Conservation (phyloP, 169 alveolate species). For the Besnoitia besnoiti region DNA sequence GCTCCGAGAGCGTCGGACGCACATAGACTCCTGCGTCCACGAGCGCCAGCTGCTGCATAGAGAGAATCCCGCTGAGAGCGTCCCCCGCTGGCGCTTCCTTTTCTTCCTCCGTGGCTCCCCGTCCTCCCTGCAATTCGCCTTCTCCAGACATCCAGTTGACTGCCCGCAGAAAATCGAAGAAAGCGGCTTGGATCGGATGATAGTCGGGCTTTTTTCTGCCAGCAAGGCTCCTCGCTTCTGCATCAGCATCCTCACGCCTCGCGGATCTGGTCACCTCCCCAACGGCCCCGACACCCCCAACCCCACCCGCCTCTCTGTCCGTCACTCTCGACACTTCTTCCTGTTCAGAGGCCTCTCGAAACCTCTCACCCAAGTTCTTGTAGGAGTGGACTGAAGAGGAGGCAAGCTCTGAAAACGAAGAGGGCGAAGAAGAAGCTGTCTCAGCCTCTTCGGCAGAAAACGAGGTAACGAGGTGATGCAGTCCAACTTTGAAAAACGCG, state of each 20-base stretch:
- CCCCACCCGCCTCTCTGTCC: neutral
- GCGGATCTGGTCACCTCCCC: neutral
- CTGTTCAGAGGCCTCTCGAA: neutral
- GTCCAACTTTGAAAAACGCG: neutral
- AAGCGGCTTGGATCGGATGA: neutral
- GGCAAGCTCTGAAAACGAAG: no score
- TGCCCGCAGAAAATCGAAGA: neutral
- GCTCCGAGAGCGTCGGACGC: constrained; percentile 7
- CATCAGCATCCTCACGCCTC: no score
- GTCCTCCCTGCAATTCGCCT: neutral
- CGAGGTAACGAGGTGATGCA: neutral
- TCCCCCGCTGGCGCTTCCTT: neutral
- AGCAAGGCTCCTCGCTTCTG: no score
- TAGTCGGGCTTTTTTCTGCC: no score
- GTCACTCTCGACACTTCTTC: neutral
- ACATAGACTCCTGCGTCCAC: constrained; percentile 20
- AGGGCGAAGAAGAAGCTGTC: neutral
- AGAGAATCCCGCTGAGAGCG: neutral
- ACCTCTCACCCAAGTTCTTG: neutral
- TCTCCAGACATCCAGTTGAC: neutral
- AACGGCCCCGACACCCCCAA: neutral
- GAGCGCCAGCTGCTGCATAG: neutral
- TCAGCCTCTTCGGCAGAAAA: neutral
- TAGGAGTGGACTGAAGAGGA: neutral
- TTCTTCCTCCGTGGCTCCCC: neutral